Evolutionary conservation across 2,329 filamentous ascomycete genomes (phyloP), one percentile per base, ranked within the genome.

Genomic region (Myriangium duriaei): DNA sequence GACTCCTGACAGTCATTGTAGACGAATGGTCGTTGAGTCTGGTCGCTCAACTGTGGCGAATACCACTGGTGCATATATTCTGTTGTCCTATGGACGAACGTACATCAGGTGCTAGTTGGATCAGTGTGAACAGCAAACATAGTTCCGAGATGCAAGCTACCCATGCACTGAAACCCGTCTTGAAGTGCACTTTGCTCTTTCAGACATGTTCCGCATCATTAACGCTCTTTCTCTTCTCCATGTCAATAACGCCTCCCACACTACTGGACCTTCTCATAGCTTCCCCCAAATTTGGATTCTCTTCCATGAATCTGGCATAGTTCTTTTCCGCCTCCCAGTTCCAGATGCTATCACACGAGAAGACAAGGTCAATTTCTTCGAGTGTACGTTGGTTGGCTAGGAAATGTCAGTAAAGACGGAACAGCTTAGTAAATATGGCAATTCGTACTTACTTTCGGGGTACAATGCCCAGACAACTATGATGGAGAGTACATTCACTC

Each of bases 321-420:
- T 70, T 75, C 49, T 63, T 67, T 57, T 81, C 77, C 0, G 76
- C 78, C 36, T 81, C 75, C 79, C 80, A 84, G 1, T 70, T 69
- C 75, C 76, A 84, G 3, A 73, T 72, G 0, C 67, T 76, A 12
- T 76, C 64, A 1, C 74, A 69, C 0, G 79, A 76, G 47, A 86
- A 85, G 0, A 85, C 58, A 0, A 84, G 58, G 43, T 86, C 75
- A 64, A 85, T 84, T 50, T 84, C 79, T 50, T 85, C 81, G 0
- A 85, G 62, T 0, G 79, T 84, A 0, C 80, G 69, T 53, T 81
- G 76, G 30, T 53, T 40, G 11, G 21, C 21, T 26, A 26, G n/a
- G 21, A 7, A 26, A 26, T 15, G 11, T 32, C 30, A 15, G 30
- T 15, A n/a, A n/a, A n/a, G n/a, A n/a, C n/a, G n/a, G n/a, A n/a